phyloP scores from a whole-genome alignment of 2,329 filamentous ascomycete species.

The Paradendryphiella salina region DNA sequence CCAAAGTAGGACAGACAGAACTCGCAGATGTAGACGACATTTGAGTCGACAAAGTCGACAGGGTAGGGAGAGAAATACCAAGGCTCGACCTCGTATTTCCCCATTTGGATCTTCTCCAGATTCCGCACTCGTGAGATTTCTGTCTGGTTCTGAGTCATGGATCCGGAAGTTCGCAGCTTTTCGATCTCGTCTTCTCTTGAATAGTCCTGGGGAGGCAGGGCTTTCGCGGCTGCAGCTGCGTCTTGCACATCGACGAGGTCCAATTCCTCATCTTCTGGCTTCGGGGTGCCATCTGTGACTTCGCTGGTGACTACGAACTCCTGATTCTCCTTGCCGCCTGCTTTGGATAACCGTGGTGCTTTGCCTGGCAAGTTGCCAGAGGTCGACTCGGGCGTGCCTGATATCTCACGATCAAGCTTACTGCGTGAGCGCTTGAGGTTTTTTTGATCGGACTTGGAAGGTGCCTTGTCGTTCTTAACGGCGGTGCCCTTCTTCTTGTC shows the following conservation, averaged over 20 bases:
- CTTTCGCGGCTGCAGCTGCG: constrained; percentile 58
- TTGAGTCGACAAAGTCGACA: constrained; percentile 81
- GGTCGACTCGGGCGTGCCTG: constrained; percentile 57
- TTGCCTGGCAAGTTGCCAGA: constrained; percentile 54
- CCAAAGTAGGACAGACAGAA: constrained; percentile 94
- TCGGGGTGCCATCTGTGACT: constrained; percentile 54
- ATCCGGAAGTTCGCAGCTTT: constrained; percentile 89
- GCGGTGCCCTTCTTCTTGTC: constrained; percentile 78
- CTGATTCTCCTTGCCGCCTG: constrained; percentile 64
- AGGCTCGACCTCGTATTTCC: constrained; percentile 85
- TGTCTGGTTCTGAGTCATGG: constrained; percentile 98
- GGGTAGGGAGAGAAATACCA: constrained; percentile 99
- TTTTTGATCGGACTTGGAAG: constrained; percentile 52
- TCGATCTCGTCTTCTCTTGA: constrained; percentile 92
- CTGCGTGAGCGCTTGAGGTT: constrained; percentile 53
- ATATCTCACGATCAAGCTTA: constrained; percentile 58
- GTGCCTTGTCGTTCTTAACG: constrained; percentile 44
- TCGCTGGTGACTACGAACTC: constrained; percentile 55
- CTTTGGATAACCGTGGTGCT: constrained; percentile 57
- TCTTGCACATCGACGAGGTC: constrained; percentile 58
- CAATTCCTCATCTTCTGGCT: constrained; percentile 56
- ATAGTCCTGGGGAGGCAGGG: constrained; percentile 59
- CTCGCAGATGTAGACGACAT: constrained; percentile 95
- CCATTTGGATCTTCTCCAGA: constrained; percentile 91
- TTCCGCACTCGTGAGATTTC: constrained; percentile 96